Conservation (phyloP, 768 basidiomycete species). For the Phaffia australis region DNA sequence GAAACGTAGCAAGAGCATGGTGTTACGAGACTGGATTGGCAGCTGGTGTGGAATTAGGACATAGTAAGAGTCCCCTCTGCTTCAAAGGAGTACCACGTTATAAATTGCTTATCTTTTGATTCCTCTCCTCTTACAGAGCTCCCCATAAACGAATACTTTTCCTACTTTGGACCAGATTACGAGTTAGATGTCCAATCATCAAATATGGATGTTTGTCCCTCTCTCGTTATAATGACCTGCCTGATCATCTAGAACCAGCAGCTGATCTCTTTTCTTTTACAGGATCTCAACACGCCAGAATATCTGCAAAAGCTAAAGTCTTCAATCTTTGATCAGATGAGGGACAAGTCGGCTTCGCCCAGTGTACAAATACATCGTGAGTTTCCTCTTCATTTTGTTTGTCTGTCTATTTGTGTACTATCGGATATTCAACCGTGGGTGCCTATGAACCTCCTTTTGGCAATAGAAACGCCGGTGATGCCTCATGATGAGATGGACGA, state of each 20-base stretch:
- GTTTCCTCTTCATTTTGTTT: conserved; percentile 24
- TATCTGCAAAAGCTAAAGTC: conserved; percentile 88
- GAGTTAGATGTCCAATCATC: conserved; percentile 87
- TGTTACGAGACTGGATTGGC: conserved; percentile 96
- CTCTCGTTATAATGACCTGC: not conserved
- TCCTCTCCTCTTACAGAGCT: conserved; percentile 52
- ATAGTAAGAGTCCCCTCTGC: conserved; percentile 45
- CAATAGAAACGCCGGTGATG: conserved; percentile 65
- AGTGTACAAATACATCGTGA: conserved; percentile 82
- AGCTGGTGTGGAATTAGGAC: conserved; percentile 85
- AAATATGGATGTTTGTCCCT: conserved; percentile 56
- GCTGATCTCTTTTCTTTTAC: not conserved
- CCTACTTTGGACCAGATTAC: conserved; percentile 97
- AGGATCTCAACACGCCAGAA: conserved; percentile 77
- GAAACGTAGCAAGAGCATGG: conserved; percentile 93
- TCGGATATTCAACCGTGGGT: not conserved
- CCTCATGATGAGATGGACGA: conserved; percentile 76
- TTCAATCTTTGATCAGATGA: conserved; percentile 81
- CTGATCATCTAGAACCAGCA: not conserved
- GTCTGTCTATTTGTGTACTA: not conserved
- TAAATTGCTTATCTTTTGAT: not conserved
- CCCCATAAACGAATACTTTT: conserved; percentile 97
- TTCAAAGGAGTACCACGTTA: not conserved
- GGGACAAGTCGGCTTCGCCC: conserved; percentile 76
- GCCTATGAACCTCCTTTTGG: not conserved